Base-by-base conservation (phyloP, 73 alveolate species). In the Symbiodinium natans region DNA sequence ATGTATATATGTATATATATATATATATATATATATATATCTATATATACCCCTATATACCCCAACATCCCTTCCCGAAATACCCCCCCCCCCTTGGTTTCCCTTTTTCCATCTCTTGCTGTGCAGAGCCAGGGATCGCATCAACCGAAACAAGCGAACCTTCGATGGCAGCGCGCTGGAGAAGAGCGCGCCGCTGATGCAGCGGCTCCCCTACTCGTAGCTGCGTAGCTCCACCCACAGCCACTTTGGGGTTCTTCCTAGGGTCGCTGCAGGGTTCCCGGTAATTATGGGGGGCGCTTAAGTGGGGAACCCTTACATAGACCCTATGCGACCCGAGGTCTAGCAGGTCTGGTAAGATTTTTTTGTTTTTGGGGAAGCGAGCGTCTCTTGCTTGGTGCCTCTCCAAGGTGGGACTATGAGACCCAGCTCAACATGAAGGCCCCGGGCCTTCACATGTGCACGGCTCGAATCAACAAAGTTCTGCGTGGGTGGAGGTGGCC, bases 171-270 rank as follows among this genome's bases (percentile, higher is more conserved):
- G 9, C 27, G 77, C 96, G 25, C 23, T 90, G n/a, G 96, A 90
- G 87, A 90, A 90, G 96, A 90, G 96, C 77, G 96, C 96, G 80
- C 96, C 96, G 39, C 96, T 90, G n/a, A 90, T 90, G 27, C 86
- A 71, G 96, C 88, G 54, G 10, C 95, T 27, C 43, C 39, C 82
- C 5, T 36, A 8, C 8, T 10, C 8, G 17, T 48, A 8, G 63
- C n/a, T n/a, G n/a, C n/a, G n/a, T n/a, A n/a, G n/a, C n/a, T n/a
- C n/a, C n/a, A n/a, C n/a, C n/a, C n/a, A n/a, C n/a, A n/a, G n/a
- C n/a, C n/a, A n/a, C n/a, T n/a, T n/a, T n/a, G n/a, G n/a, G n/a
- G n/a, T n/a, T n/a, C n/a, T n/a, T n/a, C n/a, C n/a, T n/a, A n/a
- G n/a, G n/a, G n/a, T n/a, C n/a, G n/a, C n/a, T n/a, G n/a, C n/a